Conservation (phyloP, 176 grass and related monocot species). For the Avena insularis region DNA sequence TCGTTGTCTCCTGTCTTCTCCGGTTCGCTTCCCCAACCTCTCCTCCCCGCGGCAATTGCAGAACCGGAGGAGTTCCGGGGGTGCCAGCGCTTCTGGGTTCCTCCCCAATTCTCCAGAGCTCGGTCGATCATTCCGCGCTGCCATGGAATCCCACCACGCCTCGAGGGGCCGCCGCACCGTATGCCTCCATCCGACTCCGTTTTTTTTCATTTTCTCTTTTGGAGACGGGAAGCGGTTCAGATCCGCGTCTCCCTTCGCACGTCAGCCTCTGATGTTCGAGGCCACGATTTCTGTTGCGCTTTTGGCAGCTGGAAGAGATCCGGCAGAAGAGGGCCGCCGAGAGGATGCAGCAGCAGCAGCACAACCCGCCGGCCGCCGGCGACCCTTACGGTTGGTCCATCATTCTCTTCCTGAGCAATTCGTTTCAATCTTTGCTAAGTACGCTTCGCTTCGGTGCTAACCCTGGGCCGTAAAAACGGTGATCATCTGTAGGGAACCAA, state of each 20-base stretch:
- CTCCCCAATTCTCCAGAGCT: conserved; percentile 18
- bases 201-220: background rate
- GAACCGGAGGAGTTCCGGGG: conserved; percentile 24
- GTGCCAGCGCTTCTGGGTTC: background rate
- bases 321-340: conserved; percentile 87
- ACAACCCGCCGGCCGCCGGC: conserved; percentile 34
- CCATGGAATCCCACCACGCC: conserved; percentile 76
- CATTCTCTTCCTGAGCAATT: background rate
- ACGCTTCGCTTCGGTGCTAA: conserved; percentile 30
- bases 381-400: conserved; percentile 59
- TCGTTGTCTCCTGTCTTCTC: background rate
- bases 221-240: background rate
- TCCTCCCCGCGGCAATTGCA: conserved; percentile 11
- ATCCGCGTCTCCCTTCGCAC: conserved; percentile 34
- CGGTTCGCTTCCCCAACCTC: background rate
- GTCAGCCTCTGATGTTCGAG: conserved; percentile 2
- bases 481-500: conserved; percentile 43
- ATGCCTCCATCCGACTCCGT: background rate
- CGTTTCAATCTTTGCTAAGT: background rate
- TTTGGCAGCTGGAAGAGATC: conserved; percentile 82
- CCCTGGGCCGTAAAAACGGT: background rate
- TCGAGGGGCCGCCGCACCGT: conserved; percentile 75
- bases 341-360: conserved; percentile 52
- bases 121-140: background rate
- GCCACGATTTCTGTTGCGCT: background rate